Evolutionary conservation across 805 yeast species (phyloP).

Genomic region (Pichia manshurica): DNA sequence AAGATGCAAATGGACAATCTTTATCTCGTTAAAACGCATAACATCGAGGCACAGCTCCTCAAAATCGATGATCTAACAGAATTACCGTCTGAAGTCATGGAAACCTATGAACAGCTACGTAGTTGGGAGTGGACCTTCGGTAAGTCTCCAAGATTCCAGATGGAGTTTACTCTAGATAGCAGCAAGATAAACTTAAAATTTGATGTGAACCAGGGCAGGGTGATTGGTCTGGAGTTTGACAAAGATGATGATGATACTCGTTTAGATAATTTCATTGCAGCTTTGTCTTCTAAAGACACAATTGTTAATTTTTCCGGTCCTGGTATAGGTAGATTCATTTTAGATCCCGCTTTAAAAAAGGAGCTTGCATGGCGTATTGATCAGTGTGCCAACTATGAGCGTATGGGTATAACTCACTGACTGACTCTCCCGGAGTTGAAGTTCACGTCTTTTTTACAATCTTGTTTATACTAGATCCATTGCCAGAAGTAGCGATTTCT

Average conservation of each 20-base stretch:
- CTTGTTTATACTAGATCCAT: too few species aligned
- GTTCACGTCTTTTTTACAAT: too few species aligned
- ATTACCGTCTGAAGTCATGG: constrained; percentile 35
- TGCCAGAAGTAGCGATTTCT: too few species aligned
- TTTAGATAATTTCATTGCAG: constrained; percentile 13
- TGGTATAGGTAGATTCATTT: constrained; percentile 13
- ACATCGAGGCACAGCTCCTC: constrained; percentile 19
- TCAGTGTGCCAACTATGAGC: constrained; percentile 15
- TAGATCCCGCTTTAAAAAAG: constrained; percentile 11
- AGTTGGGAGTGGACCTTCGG: constrained; percentile 76
- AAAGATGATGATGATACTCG: constrained; percentile 11
- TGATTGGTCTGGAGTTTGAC: constrained; percentile 14
- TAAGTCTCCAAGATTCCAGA: constrained; percentile 67
- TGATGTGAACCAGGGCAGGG: constrained; percentile 48
- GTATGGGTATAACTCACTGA: too few species aligned
- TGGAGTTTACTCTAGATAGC: constrained; percentile 42
- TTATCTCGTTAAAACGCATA: constrained; percentile 4
- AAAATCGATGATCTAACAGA: constrained; percentile 22
- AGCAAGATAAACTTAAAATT: constrained; percentile 27
- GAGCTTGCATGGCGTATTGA: constrained; percentile 29
- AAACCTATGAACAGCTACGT: constrained; percentile 37
- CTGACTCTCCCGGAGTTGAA: too few species aligned
- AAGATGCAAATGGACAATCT: constrained; percentile 16
- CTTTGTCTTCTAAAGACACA: constrained; percentile 9
- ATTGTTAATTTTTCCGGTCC: constrained; percentile 20